Base-by-base conservation (phyloP, 768 basidiomycete species). In the Termitomyces sp. region DNA sequence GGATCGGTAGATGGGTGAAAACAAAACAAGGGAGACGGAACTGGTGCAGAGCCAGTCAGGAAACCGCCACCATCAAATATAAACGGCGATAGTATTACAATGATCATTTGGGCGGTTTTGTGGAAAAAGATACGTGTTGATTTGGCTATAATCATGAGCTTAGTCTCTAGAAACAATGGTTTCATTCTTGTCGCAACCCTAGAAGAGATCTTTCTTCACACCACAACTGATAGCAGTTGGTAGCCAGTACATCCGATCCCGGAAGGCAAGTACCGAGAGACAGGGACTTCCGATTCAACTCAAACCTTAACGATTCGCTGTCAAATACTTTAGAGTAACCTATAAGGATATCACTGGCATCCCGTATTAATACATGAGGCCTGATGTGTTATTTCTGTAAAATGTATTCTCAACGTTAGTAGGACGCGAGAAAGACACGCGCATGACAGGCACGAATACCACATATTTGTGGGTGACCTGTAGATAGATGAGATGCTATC, bases 181-280 rank as follows among this genome's bases (percentile, higher is more conserved):
- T 41, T 53, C 26, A 50, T 40, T 34, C 15, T 30, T n/a, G 17
- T 26, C 2, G 8, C 28, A 45, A 6, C 51, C 55, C 48, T 12
- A 53, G 32, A 45, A 40, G 14, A 49, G 57, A 19, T 17, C 34
- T 19, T 50, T 51, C 14, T 56, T 58, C 60, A 56, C 60, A 56
- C 52, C 45, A 44, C n/a, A 26, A 49, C 15, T 26, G 21, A 38
- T 28, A 52, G 24, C 43, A 35, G 21, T 21, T 21, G 17, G 26
- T 26, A 34, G 46, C 8, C n/a, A 35, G 15, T 4, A 35, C 19
- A 21, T 21, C 32, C 19, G 22, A 35, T 32, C 28, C 28, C 14
- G 12, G 14, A 28, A 30, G 17, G 35, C 22, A 37, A 24, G 14
- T 15, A n/a, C 46, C 30, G 19, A 17, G 47, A 19, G 44, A 32